A percentile compares a stretch with the other conserved stretches of the same genome.
Evolutionary conservation across 257 asterid species (phyloP).

Genomic region (Thymus mandschuricus): DNA sequence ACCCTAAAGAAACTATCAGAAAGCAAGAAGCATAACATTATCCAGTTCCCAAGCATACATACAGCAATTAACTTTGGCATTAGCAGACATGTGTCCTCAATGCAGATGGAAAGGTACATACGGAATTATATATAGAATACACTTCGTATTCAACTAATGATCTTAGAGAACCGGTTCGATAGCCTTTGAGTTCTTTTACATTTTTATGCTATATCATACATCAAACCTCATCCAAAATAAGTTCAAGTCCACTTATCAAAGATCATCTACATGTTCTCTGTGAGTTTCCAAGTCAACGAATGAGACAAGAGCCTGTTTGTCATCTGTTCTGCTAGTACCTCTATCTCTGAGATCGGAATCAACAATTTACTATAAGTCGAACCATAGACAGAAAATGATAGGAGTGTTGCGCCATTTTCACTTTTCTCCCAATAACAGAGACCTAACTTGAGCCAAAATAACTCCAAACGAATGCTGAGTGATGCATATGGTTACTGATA

Average conservation of each 20-base stretch:
- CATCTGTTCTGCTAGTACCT: no score
- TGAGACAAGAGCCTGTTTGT: no score
- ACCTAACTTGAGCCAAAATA: background rate
- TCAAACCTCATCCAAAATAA: no score
- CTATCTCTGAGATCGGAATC: no score
- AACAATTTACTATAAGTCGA: no score
- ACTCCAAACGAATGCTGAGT: background rate
- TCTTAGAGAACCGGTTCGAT: background rate
- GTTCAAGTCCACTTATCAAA: background rate
- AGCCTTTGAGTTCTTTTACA: background rate
- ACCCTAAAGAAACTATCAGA: background rate
- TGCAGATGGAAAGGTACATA: background rate
- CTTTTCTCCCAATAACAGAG: background rate
- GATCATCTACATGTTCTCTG: background rate
- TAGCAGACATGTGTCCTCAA: no score
- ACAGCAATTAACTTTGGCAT: background rate
- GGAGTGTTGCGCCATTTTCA: background rate
- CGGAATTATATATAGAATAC: background rate
- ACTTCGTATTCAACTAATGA: background rate
- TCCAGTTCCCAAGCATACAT: background rate
- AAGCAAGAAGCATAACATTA: background rate
- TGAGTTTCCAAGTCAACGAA: background rate
- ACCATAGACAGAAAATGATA: background rate
- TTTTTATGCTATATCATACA: no score
- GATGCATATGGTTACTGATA: background rate